Base-by-base conservation (phyloP, 768 basidiomycete genomes). In the Boletus vermiculosoides region DNA sequence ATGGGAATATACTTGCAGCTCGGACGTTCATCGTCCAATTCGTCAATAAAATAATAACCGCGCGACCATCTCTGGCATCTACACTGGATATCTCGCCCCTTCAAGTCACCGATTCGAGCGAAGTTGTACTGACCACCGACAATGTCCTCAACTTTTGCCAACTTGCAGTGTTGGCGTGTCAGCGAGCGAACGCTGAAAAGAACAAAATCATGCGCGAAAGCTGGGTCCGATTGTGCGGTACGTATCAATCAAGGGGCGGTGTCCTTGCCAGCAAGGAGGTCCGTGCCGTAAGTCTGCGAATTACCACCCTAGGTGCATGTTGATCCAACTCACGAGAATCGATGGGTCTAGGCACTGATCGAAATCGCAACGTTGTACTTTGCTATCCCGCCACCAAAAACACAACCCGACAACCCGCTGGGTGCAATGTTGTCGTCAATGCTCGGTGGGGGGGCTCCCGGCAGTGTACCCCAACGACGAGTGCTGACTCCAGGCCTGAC, bases 1-100 rank as follows among this genome's bases (percentile, higher is more conserved):
- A 93, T 52, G 92, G 92, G 16, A 94, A 94, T 61, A 88, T 99
- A 66, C 83, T 93, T n/a, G 91, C 91, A 5, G 92, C 96, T 4
- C 84, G 85, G n/a, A 84, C 88, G n/a, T 97, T 98, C 78, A 86
- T 96, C 69, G 77, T 80, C n/a, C 83, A 86, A 48, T 93, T 90
- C 70, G 79, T 87, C 47, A 78, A 86, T 49, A 82, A 83, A 55
- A 74, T 91, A 7, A 77, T 87, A 45, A 67, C 78, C 20, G 72
- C 78, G 18, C 70, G 80, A 53, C 76, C 80, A 12, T 68, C 74
- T 40, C 58, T 78, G 55, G 63, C 64, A 8, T 78, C 80, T 40
- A 64, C 78, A 47, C 71, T 79, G 59, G 73, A 75, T 25, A 63
- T 73, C 11, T 66, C 72, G 5, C 74, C 79, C n/a, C 74, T 89